Base-by-base conservation (phyloP, 345 rosid genomes). In the Aquilaria yunnanensis region DNA sequence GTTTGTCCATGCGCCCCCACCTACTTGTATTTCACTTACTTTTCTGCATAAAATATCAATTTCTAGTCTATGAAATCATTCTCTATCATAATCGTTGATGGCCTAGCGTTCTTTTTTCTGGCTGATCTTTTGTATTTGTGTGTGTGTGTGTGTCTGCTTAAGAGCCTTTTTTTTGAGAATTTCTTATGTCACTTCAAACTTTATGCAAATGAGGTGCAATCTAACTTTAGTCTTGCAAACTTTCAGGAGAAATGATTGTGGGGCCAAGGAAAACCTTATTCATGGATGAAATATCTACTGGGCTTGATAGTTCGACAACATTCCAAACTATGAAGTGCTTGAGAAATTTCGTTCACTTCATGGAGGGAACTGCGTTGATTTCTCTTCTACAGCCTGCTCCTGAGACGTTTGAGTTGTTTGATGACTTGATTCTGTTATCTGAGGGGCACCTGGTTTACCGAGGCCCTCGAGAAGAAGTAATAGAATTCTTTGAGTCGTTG, bases 371-470 rank as follows among this genome's bases (percentile, higher is more conserved):
- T 34, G 87, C 87, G 30, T 81, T 93, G 32, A 89, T 93, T 88
- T 89, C 94, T 70, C 91, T 92, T 77, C 90, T 92, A 71, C 98
- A 92, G 80, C 97, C 98, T 59, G 89, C 97, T 33, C 98, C 98
- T 3, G 98, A 89, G 81, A 93, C 98, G 52, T 93, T 83, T 81
- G 96, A 87, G 55, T 73, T 93, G 59, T 87, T 93, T 75, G 98
- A 89, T 71, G 98, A 93, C 71, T 62, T 93, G 48, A 56, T 93
- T 30, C 79, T 93, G 30, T 70, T 93, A 64, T 84, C 98, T 47
- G 98, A 93, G 65, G 98, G 97, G 43, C 70, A 84, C 66, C 64
- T 93, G 71, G 92, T 93, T 34, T 93, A 93, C 67, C 78, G 89
- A 68, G 98, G 98, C 45, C 96, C 94, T 71, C 80, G 94, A 37